Conservation (phyloP, 2,329 filamentous ascomycete genomes). For the Sporothrix protearum region DNA sequence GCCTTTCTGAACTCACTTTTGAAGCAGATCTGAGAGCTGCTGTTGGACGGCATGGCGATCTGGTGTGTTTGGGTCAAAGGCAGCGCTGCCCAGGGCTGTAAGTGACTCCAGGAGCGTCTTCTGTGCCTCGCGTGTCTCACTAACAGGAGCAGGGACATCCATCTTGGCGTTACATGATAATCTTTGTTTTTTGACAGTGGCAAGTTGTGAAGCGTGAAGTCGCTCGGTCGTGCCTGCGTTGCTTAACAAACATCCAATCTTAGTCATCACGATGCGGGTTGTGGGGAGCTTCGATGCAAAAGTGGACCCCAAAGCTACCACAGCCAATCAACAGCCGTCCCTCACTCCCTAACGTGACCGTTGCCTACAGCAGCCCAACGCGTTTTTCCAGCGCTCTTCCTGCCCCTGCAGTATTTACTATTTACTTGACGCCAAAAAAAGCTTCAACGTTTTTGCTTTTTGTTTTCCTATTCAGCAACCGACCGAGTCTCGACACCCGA, state of each 20-base stretch:
- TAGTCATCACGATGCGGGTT: conserved; percentile 5
- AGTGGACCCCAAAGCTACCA: background rate
- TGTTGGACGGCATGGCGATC: conserved; percentile 32
- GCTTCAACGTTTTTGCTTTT: conserved; percentile 6
- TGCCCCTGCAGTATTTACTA: conserved; percentile 19
- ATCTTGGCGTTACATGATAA: conserved; percentile 19
- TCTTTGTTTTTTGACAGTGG: background rate
- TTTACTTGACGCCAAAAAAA: conserved; percentile 25
- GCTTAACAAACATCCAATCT: background rate
- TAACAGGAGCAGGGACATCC: conserved; percentile 20
- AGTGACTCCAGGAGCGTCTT: conserved; percentile 36
- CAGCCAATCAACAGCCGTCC: background rate
- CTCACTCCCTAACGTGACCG: conserved; percentile 10
- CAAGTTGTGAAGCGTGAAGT: background rate
- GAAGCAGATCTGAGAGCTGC: conserved; percentile 48
- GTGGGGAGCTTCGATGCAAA: background rate
- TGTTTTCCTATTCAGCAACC: background rate
- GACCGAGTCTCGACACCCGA: background rate
- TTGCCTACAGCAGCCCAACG: conserved; percentile 19
- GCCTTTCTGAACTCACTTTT: conserved; percentile 41
- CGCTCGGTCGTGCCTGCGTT: background rate
- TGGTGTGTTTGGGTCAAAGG: conserved; percentile 45
- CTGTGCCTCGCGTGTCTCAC: conserved; percentile 1
- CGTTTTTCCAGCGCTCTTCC: conserved; percentile 18
- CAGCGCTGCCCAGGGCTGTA: conserved; percentile 44